A percentile compares a stretch with the other conserved stretches of the same genome.
Conservation (phyloP, 805 yeast genomes). For the Blastobotrys robertii region DNA sequence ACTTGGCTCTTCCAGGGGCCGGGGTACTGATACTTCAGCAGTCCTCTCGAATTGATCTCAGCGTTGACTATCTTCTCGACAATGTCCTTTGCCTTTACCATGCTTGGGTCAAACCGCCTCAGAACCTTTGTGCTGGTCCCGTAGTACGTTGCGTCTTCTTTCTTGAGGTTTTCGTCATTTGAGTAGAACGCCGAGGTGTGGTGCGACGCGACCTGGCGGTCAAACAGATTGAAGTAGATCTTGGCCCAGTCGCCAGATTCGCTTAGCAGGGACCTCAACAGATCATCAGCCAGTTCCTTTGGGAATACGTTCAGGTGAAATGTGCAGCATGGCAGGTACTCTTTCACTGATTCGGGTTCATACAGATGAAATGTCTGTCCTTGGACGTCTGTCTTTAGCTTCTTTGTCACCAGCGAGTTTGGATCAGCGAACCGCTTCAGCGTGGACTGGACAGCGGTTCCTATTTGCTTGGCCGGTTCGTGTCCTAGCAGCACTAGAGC, state of each 20-base stretch:
- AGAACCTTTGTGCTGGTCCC: slow-evolving; percentile 30
- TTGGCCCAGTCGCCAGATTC: slow-evolving; percentile 33
- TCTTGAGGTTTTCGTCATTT: slow-evolving; percentile 14
- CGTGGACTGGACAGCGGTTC: slow-evolving; percentile 9
- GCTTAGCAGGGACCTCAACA: slow-evolving; percentile 35
- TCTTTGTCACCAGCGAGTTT: slow-evolving; percentile 5
- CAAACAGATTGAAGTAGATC: slow-evolving; percentile 51
- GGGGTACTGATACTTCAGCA: slow-evolving; percentile 31
- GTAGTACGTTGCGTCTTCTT: slow-evolving; percentile 25
- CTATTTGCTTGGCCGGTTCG: slow-evolving; percentile 1
- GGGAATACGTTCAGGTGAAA: slow-evolving; percentile 47
- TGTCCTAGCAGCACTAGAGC: slow-evolving; percentile 34
- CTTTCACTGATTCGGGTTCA: slow-evolving; percentile 42
- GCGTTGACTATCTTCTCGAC: slow-evolving; percentile 34
- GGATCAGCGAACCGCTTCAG: slow-evolving; percentile 4
- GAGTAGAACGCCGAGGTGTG: slow-evolving; percentile 39
- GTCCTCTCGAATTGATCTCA: slow-evolving; percentile 26
- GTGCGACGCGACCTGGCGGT: slow-evolving; percentile 49
- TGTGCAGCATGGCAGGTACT: slow-evolving; percentile 38
- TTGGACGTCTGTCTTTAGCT: slow-evolving; percentile 10
- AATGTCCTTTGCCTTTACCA: slow-evolving; percentile 33
- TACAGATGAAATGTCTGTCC: slow-evolving; percentile 33
- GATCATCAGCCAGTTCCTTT: slow-evolving; percentile 34
- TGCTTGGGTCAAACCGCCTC: slow-evolving; percentile 30
- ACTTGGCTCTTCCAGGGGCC: slow-evolving; percentile 43